A percentile compares a stretch with the other conserved stretches of the same genome.
Conservation (phyloP, 176 grass and related monocot genomes). For the Poa pratensis region DNA sequence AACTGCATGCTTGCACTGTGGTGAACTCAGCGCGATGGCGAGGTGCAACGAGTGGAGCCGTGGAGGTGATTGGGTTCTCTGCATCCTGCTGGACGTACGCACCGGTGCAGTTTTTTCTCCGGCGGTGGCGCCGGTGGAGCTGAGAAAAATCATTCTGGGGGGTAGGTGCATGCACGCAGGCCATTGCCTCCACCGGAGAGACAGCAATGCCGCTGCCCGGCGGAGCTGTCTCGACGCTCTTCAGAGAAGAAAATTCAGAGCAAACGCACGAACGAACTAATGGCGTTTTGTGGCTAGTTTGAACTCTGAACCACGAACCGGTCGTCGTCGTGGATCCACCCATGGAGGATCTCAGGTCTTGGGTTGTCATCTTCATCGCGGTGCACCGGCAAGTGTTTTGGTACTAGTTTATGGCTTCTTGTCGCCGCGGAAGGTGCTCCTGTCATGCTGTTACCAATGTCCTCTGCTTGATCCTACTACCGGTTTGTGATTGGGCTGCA, state of each 20-base stretch:
- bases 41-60: too few relatives aligned
- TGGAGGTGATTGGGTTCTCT: too few relatives aligned
- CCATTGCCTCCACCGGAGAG: slow-evolving; percentile 27
- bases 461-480: background rate
- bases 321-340: background rate
- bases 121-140: background rate
- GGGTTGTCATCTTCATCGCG: background rate
- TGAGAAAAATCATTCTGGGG: background rate
- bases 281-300: background rate
- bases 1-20: slow-evolving; percentile 12
- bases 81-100: too few relatives aligned
- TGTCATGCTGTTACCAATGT: background rate
- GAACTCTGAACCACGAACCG: background rate
- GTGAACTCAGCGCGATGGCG: background rate
- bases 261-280: background rate
- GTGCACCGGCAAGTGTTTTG: slow-evolving; percentile 1
- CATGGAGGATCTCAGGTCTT: background rate
- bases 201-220: background rate
- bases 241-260: background rate
- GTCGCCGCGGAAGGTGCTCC: background rate
- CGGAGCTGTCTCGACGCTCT: background rate
- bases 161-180: background rate
- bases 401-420: background rate
- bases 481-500: background rate
- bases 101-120: background rate